A percentile compares a stretch with the other conserved stretches of the same genome.
These are phyloP conservation scores for Ophiostoma sp. DNA, from an alignment of 2,329 filamentous ascomycete genomes.

Conservation along the genomic window DNA sequence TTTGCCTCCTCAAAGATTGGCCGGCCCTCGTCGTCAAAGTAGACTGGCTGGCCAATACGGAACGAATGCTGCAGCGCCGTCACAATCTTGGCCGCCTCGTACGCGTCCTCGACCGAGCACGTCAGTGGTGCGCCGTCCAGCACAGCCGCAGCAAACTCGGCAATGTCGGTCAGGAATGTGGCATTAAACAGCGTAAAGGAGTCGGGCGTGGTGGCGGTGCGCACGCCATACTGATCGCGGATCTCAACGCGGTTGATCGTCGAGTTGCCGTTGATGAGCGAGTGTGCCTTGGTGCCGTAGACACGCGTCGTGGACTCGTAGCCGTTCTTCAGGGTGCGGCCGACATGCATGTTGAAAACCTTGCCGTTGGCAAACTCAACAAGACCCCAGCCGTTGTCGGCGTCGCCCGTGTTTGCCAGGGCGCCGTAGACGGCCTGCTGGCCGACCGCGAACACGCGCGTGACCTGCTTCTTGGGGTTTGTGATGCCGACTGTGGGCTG, in stretches of 20 bases:
- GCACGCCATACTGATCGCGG: constrained; percentile 21
- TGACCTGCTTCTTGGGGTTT: constrained; percentile 33
- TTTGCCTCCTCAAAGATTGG: constrained; percentile 17
- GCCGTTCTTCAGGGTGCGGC: constrained; percentile 35
- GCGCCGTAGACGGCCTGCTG: constrained; percentile 33
- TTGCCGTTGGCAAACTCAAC: constrained; percentile 37
- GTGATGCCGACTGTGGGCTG: constrained; percentile 23
- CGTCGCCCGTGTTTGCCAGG: constrained; percentile 30
- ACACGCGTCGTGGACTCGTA: constrained; percentile 35
- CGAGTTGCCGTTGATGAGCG: constrained; percentile 21
- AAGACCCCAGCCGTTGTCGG: constrained; percentile 35
- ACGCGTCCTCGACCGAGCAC: constrained; percentile 20
- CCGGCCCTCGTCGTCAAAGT: constrained; percentile 30
- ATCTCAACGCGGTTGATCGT: constrained; percentile 21
- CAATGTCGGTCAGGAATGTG: constrained; percentile 20
- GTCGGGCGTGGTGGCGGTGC: constrained; percentile 21
- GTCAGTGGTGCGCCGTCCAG: constrained; percentile 20
- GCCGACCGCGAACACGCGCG: constrained; percentile 31
- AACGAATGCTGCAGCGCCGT: constrained; percentile 27
- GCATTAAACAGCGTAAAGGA: constrained; percentile 18
- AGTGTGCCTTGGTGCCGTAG: constrained; percentile 33
- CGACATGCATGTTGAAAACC: constrained; percentile 33
- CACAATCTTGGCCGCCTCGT: constrained; percentile 22
- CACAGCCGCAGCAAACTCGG: constrained; percentile 18
- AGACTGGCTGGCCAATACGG: constrained; percentile 28